Evolutionary conservation across 371 early-diverging fungal genomes (phyloP), one percentile per base, ranked within the genome.

Genomic region (Rhizomucor miehei): DNA sequence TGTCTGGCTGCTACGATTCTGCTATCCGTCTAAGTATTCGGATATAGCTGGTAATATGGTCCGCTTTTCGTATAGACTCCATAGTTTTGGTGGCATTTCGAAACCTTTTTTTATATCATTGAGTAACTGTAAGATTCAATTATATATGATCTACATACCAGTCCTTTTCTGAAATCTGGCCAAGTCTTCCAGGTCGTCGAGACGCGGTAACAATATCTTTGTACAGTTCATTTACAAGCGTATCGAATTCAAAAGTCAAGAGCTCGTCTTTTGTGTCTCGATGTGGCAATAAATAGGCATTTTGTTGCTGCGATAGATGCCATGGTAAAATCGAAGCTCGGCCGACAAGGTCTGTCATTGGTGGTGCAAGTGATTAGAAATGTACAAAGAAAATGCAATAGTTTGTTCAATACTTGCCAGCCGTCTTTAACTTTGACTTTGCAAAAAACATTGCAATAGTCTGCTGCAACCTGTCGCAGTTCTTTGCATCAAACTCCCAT

Each of bases 141-240:
- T 5, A 19, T 35, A 24, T 52, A 1, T 23, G 3, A 6, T 10
- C 8, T 43, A 51, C 51, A 21, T 57, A 67, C 80, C 80, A 80
- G 19, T 80, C 80, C 37, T 71, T 73, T 63, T 80, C 80, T 16
- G 80, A 80, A 5, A 80, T 54, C 44, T 80, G 75, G 1, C 73
- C 77, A 29, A 70, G 72, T 56, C 66, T 78, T 1, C 77, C 75
- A 3, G 56, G 40, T 49, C 60, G 66, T 51, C 82, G 51, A 1
- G 82, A 79, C 5, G 70, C 29, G 5, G 29, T 29, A 8, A 29
- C 29, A 29, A 29, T 29, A 29, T 29, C 29, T 29, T 29, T 29
- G 29, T 29, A 29, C 8, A 29, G 29, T 8, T 29, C 29, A 29
- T 29, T 29, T 29, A 29, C 8, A 8, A 29, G 8, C 5, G 29